Percentiles rank a stretch among this genome's conserved stretches.
Evolutionary conservation across 495 filamentous ascomycete genomes (phyloP).

Genomic region (Penicillium diatomitis): DNA sequence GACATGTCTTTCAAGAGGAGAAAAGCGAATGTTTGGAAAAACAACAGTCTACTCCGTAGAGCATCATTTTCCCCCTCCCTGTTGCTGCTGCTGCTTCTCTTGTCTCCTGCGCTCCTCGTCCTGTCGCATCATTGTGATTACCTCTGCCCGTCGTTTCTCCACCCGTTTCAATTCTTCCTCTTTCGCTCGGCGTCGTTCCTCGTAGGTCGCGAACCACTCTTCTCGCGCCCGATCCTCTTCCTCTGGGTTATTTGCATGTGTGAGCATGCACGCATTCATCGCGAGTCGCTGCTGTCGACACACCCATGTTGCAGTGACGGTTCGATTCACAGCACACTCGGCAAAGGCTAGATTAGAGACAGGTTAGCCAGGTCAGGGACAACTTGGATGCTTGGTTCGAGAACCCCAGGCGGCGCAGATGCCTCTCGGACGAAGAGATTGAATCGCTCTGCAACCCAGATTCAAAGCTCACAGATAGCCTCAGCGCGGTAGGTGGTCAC

Average conservation of each 20-base stretch:
- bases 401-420: too few species aligned
- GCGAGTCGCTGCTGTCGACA: constrained; percentile 67
- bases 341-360: constrained; percentile 59
- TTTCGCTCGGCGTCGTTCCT: constrained; percentile 53
- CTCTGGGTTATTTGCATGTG: constrained; percentile 73
- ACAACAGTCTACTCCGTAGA: neutral
- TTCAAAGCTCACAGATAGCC: too few species aligned
- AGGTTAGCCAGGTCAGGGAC: too few species aligned
- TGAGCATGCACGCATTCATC: constrained; percentile 92
- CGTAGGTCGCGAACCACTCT: constrained; percentile 77
- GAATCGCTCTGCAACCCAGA: too few species aligned
- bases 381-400: too few species aligned
- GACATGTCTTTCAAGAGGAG: neutral
- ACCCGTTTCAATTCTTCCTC: constrained; percentile 48
- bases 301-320: constrained; percentile 73
- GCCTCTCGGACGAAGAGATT: too few species aligned
- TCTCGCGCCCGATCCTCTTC: constrained; percentile 84
- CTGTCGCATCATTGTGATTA: constrained; percentile 46
- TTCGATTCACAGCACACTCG: constrained; percentile 75
- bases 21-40: neutral
- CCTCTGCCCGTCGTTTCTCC: constrained; percentile 37
- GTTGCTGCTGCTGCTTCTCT: constrained; percentile 4
- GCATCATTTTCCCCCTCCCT: constrained; percentile 15
- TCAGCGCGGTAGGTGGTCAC: too few species aligned
- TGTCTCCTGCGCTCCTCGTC: constrained; percentile 30